Evolutionary conservation across 2,329 filamentous ascomycete genomes (phyloP).

Genomic region (Endocalyx cinctus): DNA sequence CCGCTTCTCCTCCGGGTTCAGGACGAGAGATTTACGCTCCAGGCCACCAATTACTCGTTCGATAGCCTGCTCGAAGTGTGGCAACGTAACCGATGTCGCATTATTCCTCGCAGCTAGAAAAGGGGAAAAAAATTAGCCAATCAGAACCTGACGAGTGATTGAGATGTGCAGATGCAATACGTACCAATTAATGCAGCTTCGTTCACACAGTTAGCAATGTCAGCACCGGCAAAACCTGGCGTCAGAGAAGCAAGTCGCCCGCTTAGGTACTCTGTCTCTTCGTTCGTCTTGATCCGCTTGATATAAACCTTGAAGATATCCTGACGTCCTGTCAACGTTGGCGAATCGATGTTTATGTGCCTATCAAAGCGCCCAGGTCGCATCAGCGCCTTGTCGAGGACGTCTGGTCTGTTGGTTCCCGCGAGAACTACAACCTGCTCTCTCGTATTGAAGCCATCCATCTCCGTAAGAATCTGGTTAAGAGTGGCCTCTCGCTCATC

Average conservation of each 20-base stretch:
- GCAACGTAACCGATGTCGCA: conserved; percentile 77
- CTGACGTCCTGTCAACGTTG: conserved; percentile 93
- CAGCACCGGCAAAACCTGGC: conserved; percentile 93
- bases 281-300: conserved; percentile 88
- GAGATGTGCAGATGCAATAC: too few species aligned
- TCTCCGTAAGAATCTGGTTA: conserved; percentile 97
- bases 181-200: conserved; percentile 93
- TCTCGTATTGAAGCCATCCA: conserved; percentile 97
- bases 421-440: conserved; percentile 96
- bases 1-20: conserved; percentile 89
- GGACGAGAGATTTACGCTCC: conserved; percentile 94
- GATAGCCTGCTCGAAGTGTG: conserved; percentile 94
- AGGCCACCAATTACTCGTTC: conserved; percentile 94
- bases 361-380: conserved; percentile 94
- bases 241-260: conserved; percentile 89
- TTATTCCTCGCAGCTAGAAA: conserved; percentile 72
- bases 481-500: conserved; percentile 96
- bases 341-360: conserved; percentile 90
- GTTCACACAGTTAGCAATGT: conserved; percentile 98
- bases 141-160: too few species aligned
- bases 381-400: conserved; percentile 94
- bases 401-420: conserved; percentile 91
- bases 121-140: conserved; percentile 33
- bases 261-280: conserved; percentile 81
- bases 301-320: conserved; percentile 96